phyloP scores from a whole-genome alignment of 2,329 filamentous ascomycete species.

The Parastagonospora nodorum region DNA sequence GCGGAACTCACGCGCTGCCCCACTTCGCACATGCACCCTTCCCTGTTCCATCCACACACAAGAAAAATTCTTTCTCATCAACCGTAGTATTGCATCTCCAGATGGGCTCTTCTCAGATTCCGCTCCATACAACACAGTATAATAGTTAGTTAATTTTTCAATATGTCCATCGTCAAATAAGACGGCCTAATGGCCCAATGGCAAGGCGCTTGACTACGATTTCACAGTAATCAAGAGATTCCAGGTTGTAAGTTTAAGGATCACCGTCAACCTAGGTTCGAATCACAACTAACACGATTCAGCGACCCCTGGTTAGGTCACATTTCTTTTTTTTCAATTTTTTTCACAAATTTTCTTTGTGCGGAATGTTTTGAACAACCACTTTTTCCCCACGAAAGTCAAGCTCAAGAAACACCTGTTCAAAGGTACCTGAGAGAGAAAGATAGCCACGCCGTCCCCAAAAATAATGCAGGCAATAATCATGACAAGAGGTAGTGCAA shows the following conservation, averaged over 20 bases:
- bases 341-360: no score
- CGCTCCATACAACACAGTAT: background rate
- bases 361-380: no score
- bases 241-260: constrained; percentile 25
- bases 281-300: constrained; percentile 6
- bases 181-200: constrained; percentile 55
- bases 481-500: no score
- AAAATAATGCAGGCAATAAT: no score
- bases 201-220: constrained; percentile 63
- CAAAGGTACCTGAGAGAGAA: no score
- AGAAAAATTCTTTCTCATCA: background rate
- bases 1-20: no score
- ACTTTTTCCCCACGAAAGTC: no score
- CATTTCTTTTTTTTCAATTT: background rate
- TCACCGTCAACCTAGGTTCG: no score
- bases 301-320: constrained; percentile 27
- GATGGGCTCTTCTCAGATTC: background rate
- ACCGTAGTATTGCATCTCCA: background rate
- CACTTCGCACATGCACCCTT: no score
- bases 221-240: constrained; percentile 33
- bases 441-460: no score
- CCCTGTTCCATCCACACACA: background rate
- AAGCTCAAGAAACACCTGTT: no score
- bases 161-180: background rate
- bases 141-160: background rate